Evolutionary conservation across 257 asterid genomes (phyloP), one percentile per base, ranked within the genome.

Genomic region (Petunia axillaris): DNA sequence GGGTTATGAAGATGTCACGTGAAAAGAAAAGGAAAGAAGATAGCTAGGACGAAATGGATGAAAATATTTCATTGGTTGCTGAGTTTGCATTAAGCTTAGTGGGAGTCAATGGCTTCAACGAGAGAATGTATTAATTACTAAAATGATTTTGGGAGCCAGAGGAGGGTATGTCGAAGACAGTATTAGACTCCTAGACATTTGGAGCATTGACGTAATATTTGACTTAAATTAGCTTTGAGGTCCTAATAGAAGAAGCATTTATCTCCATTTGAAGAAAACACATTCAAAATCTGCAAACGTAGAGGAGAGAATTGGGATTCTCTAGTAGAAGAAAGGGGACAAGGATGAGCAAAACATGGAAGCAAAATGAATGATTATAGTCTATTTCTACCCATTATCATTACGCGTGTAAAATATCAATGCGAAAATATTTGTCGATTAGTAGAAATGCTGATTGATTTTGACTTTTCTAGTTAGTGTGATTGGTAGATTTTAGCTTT

Each of bases 1-100:
- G 93, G 90, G 4, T 55, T 90, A 62, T 83, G 44, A 50, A 25
- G 1, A 36, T 10, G 35, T 48, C 60, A 48, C 35, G 35, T 50
- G 77, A 71, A 67, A 38, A 67, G 52, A 43, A 53, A 14, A 75
- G 54, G 5, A 43, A 37, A 4, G 57, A 71, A 71, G 57, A 77
- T 40, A 7, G 43, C 55, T 8, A 52, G 58, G 16, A 48, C 41
- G 14, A 63, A 44, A 44, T 6, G 41, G 35, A 78, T 10, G 8
- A 50, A 58, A 67, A 65, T 14, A 4, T 25, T 10, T 13, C 36
- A 11, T 44, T 6, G 3, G 11, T 46, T 74, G 35, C 46, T 13
- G 52, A 37, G 39, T 48, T 52, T 50, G 76, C 64, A 39, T 64
- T 8, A 54, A 60, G 10, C 43, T 50, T 52, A 44, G 25, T 71